phyloP scores from a whole-genome alignment of 305 asterid genomes.

The Solanum hybrid region DNA sequence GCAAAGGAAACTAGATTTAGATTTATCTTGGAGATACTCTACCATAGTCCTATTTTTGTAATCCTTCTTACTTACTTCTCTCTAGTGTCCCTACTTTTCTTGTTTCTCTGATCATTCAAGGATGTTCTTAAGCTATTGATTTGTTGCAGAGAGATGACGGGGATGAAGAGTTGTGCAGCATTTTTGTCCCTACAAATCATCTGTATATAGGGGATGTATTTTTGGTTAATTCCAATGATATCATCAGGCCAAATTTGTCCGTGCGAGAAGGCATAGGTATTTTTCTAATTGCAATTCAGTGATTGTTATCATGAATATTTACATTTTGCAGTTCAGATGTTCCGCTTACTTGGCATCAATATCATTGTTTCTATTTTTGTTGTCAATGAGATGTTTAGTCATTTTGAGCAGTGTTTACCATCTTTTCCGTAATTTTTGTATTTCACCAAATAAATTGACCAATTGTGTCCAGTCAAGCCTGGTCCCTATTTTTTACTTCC shows the following conservation, averaged over 20 bases:
- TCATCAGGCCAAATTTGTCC: constrained; percentile 84
- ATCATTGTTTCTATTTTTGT: not conserved
- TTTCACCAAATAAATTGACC: not conserved
- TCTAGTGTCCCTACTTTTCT: not conserved
- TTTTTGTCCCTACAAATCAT: constrained; percentile 92
- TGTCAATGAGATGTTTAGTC: not conserved
- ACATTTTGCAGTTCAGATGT: not conserved
- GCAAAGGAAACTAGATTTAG: not conserved
- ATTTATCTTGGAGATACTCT: not conserved
- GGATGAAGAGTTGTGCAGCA: constrained; percentile 86
- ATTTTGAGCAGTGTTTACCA: not conserved
- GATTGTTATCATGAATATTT: not conserved
- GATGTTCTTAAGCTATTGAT: not conserved
- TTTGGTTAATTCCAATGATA: constrained; percentile 70
- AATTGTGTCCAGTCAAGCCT: not conserved
- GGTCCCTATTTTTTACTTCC: not conserved
- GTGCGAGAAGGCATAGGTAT: constrained; percentile 89
- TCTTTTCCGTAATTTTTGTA: not conserved
- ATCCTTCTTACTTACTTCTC: not conserved
- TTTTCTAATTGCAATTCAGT: constrained; percentile 2
- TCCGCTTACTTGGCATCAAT: not conserved
- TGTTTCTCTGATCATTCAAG: constrained; percentile 9
- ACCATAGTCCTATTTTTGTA: not conserved
- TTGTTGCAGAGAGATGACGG: constrained; percentile 60
- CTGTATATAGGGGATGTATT: constrained; percentile 85